Evolutionary conservation across 1,284 basidiomycete species (phyloP), one percentile per base, ranked within the genome.

Genomic region (Naganishia albida): DNA sequence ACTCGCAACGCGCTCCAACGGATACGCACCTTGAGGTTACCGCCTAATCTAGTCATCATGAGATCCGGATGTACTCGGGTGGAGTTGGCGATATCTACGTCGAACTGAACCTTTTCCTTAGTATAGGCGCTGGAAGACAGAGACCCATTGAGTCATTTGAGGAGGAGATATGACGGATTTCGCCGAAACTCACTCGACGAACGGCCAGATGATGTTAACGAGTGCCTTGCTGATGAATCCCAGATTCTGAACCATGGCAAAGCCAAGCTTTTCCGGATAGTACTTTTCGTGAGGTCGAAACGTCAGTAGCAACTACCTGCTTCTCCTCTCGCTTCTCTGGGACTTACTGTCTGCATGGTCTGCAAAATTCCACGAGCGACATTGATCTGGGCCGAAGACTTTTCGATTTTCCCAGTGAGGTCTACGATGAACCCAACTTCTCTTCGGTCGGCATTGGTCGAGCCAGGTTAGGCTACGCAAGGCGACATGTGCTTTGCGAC

Each of bases 171-270:
- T 18, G 43, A 23, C 20, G n/a, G 25, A 48, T 4, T 6, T 48
- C 3, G n/a, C 6, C 34, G 6, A 44, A 8, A 39, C 62, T 64
- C 43, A 67, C 66, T 67, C 66, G 51, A 67, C 62, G 42, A 67
- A 67, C 6, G 66, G 66, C 66, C 66, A 67, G 7, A 67, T 64
- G 12, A 67, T 34, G 30, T 64, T 67, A 18, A 67, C 16, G 26
- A 67, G 52, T 18, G 63, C 26, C 62, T 60, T 67, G 44, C 55
- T 62, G 10, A 67, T 6, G 30, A 64, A 48, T 7, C 62, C 62
- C 3, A 67, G 38, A 38, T 67, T 59, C 56, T 63, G 62, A 3
- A 67, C 57, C 16, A 49, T 49, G 39, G 53, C 54, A 18, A 55
- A 64, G 28, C 66, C 60, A 7, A 67, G 43, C 18, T 57, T 57